Evolutionary conservation across 2,329 filamentous ascomycete species (phyloP).

Genomic region (Aphanoascus verrucosus): DNA sequence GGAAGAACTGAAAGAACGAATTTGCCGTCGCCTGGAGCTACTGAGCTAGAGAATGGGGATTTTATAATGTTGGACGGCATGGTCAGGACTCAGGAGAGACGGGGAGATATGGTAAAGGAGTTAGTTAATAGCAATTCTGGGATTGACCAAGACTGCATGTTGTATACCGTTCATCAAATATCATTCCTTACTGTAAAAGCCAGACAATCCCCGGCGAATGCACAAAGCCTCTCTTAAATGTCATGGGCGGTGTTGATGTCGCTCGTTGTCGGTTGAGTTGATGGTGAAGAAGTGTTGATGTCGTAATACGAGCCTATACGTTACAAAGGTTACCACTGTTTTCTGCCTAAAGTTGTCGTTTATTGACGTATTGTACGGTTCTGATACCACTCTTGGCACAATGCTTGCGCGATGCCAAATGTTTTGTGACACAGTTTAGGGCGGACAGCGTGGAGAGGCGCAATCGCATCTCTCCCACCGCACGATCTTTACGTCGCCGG

Average conservation of each 20-base stretch:
- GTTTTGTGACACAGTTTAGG: conserved; percentile 3
- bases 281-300: neutral
- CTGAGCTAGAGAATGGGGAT: conserved; percentile 67
- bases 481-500: neutral
- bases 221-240: neutral
- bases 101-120: neutral
- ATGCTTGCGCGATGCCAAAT: neutral
- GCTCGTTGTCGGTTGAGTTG: neutral
- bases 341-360: neutral
- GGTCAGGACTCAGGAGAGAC: neutral
- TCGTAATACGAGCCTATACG: neutral
- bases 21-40: conserved; percentile 64
- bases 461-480: neutral
- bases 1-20: conserved; percentile 66
- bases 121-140: neutral
- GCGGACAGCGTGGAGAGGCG: neutral
- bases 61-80: conserved; percentile 14
- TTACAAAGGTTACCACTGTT: neutral
- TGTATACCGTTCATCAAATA: too few species aligned
- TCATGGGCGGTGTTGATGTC: neutral
- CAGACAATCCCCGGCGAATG: neutral
- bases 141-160: too few species aligned
- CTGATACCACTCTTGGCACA: neutral
- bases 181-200: too few species aligned
- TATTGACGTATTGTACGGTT: neutral